These are phyloP conservation scores for Psophocarpus tetragonolobus DNA, from an alignment of 306 rosid species.

Conservation along the genomic window DNA sequence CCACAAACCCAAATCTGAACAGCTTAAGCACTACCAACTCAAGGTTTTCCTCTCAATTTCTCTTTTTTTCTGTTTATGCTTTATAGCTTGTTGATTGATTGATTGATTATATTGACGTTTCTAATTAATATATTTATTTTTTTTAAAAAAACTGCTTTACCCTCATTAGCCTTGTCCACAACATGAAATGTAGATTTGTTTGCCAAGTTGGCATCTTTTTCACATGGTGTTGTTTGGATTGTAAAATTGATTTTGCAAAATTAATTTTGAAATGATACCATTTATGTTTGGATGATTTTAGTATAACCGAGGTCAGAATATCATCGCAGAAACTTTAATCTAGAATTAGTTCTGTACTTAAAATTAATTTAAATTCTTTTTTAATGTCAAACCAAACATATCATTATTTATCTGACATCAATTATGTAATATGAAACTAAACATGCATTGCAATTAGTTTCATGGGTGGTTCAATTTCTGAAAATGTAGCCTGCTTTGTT, in stretches of 20 bases:
- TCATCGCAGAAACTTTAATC: too few relatives aligned
- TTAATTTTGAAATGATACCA: too few relatives aligned
- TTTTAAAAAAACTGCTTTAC: not conserved
- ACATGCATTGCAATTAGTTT: not conserved
- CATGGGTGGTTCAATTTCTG: conserved; percentile 14
- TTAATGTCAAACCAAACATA: too few relatives aligned
- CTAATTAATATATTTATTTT: not conserved
- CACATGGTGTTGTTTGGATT: not conserved
- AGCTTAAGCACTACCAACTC: conserved; percentile 77
- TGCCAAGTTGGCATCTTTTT: conserved; percentile 7
- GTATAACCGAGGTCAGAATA: too few relatives aligned
- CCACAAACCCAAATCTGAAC: conserved; percentile 43
- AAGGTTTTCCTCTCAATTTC: conserved; percentile 53
- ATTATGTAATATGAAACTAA: too few relatives aligned
- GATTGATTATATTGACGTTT: not conserved
- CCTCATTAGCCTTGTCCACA: conserved; percentile 1
- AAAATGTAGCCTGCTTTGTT: not conserved
- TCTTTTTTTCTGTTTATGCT: not conserved
- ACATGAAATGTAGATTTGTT: not conserved
- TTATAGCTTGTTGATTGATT: not conserved
- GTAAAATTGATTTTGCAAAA: too few relatives aligned
- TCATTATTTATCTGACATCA: too few relatives aligned
- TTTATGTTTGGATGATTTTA: too few relatives aligned
- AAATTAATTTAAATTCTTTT: too few relatives aligned
- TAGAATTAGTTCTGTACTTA: too few relatives aligned